Conservation (phyloP, 1,139 yeast species). For the Candida glucosophila region DNA sequence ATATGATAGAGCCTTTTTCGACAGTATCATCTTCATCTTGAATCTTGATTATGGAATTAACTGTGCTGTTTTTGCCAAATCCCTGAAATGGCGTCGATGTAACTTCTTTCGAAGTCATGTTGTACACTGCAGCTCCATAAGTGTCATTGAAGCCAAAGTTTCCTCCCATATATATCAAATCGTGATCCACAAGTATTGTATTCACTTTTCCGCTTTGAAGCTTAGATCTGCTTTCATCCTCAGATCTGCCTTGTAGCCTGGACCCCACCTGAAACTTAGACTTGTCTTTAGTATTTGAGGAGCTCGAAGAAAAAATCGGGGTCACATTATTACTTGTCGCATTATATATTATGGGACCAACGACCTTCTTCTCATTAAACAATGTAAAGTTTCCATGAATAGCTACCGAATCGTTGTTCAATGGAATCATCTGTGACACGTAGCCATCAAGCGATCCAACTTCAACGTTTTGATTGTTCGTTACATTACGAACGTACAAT, state of each 20-base stretch:
- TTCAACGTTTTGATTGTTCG: constrained; percentile 19
- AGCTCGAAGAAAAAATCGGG: constrained; percentile 18
- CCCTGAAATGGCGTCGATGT: constrained; percentile 65
- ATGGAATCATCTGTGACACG: constrained; percentile 19
- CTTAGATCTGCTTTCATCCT: constrained; percentile 3
- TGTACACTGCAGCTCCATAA: constrained; percentile 61
- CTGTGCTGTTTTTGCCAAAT: constrained; percentile 49
- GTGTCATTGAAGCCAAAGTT: constrained; percentile 48
- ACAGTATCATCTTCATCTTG: constrained; percentile 20
- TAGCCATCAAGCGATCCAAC: constrained; percentile 27
- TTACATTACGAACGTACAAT: constrained; percentile 23
- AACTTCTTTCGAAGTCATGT: constrained; percentile 36
- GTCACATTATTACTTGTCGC: constrained; percentile 33
- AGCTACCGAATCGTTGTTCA: constrained; percentile 24
- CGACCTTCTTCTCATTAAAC: constrained; percentile 26
- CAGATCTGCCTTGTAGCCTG: no score
- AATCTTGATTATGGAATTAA: constrained; percentile 58
- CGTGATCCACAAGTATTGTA: constrained; percentile 38
- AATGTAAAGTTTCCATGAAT: constrained; percentile 36
- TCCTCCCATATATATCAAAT: constrained; percentile 74
- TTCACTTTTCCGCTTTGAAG: constrained; percentile 37
- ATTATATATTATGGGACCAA: constrained; percentile 51
- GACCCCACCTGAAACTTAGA: no score
- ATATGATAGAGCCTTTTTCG: constrained; percentile 43
- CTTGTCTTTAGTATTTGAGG: constrained; percentile 14